phyloP scores from a whole-genome alignment of 257 asterid species.

The Rubia yunnanensis region DNA sequence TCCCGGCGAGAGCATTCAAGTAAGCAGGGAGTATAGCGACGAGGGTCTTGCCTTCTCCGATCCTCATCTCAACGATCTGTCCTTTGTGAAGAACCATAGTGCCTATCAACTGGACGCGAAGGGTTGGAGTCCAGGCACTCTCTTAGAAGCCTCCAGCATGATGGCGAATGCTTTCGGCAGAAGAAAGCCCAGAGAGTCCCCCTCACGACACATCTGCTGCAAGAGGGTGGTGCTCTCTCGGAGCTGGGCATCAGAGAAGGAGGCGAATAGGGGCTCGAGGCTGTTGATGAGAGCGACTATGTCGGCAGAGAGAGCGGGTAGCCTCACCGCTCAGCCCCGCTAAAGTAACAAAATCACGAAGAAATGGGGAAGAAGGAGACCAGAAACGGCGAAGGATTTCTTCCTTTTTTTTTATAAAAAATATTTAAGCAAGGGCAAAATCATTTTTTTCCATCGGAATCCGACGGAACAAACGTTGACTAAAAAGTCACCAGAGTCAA shows the following conservation, averaged over 20 bases:
- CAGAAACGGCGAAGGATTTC: no score
- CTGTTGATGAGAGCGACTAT: not conserved
- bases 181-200: slow-evolving; percentile 70
- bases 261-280: not conserved
- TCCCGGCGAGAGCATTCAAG: slow-evolving; percentile 84
- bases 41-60: slow-evolving; percentile 98
- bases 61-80: slow-evolving; percentile 96
- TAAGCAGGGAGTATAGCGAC: slow-evolving; percentile 95
- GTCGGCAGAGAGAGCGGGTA: no score
- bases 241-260: no score
- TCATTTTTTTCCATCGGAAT: no score
- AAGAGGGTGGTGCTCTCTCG: no score
- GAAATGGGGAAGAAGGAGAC: no score
- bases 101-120: slow-evolving; percentile 92
- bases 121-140: slow-evolving; percentile 98
- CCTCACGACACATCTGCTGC: slow-evolving; percentile 53
- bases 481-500: no score
- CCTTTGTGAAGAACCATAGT: slow-evolving; percentile 99
- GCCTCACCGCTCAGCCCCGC: no score
- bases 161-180: slow-evolving; percentile 97
- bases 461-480: no score
- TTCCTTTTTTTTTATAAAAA: no score
- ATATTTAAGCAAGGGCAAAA: no score
- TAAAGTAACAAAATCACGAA: no score
- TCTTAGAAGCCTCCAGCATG: slow-evolving; percentile 90